Conservation (phyloP, 1,284 basidiomycete species). For the Afroboletus lepidellus region DNA sequence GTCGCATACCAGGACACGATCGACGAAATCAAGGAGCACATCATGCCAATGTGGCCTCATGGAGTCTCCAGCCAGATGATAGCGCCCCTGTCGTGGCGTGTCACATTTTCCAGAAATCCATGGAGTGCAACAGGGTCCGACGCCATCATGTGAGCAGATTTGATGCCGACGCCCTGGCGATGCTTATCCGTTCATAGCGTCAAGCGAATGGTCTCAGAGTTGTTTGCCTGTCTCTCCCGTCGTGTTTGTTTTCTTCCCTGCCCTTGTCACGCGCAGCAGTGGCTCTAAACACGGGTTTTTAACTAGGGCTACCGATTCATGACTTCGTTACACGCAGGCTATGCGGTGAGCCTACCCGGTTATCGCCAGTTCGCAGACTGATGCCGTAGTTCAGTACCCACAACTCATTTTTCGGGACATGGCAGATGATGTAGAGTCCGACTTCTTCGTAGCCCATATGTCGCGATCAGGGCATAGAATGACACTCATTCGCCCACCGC, state of each 20-base stretch:
- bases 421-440: slow-evolving; percentile 43
- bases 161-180: background rate
- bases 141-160: slow-evolving; percentile 38
- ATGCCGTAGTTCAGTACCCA: slow-evolving; percentile 41
- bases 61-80: slow-evolving; percentile 37
- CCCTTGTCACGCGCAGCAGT: background rate
- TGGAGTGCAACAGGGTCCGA: slow-evolving; percentile 45
- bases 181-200: slow-evolving; percentile 34
- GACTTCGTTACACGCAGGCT: slow-evolving; percentile 57
- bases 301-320: slow-evolving; percentile 51
- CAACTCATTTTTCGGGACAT: slow-evolving; percentile 59
- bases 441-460: slow-evolving; percentile 63
- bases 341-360: slow-evolving; percentile 41
- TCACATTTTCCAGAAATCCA: slow-evolving; percentile 44
- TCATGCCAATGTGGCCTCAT: slow-evolving; percentile 48
- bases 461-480: slow-evolving; percentile 55
- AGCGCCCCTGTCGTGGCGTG: slow-evolving; percentile 38
- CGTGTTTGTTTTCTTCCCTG: slow-evolving; percentile 31
- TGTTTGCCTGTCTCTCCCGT: slow-evolving; percentile 42
- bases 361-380: slow-evolving; percentile 3
- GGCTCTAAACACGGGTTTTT: slow-evolving; percentile 13
- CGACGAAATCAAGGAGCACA: slow-evolving; percentile 41
- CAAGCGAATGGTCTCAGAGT: slow-evolving; percentile 41
- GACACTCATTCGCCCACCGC: slow-evolving; percentile 58
- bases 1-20: slow-evolving; percentile 37